Base-by-base conservation (phyloP, 768 basidiomycete species). In the Clitopilus passeckerianus region DNA sequence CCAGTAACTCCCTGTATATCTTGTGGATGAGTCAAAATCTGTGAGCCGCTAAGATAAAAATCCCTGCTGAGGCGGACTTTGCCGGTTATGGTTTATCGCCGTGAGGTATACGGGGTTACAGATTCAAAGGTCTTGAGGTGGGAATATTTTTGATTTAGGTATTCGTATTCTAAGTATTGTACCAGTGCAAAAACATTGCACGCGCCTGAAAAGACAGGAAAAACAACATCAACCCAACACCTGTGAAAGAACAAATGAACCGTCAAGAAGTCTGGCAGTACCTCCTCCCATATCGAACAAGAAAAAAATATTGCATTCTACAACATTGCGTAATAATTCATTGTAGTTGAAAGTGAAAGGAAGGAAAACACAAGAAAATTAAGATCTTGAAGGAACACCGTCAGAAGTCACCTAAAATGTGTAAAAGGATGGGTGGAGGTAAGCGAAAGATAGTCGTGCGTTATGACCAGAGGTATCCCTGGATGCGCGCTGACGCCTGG, bases 51-150 rank as follows among this genome's bases (percentile, higher is more conserved):
- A 34, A 50, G 35, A 54, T 58, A 46, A 58, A 56, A 53, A 9
- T 24, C 22, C 33, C 54, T 59, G 60, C 56, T 53, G 33, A 46
- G 52, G 57, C 65, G 64, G 66, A 58, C 54, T 59, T 65, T 66
- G 62, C 66, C 66, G 65, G 50, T 52, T 30, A 52, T 46, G 14
- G 15, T 43, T 57, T 52, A 34, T 41, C 53, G 30, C 34, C 34
- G 18, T 43, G 30, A 20, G 7, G 20, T 22, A 33, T 54, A 34
- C 15, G 34, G 34, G 15, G 34, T 7, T 35, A 35, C 7, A 7
- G 15, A 35, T 35, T 15, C n/a, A n/a, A n/a, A n/a, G n/a, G n/a
- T n/a, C n/a, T n/a, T 30, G 4, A 30, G 27, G 27, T 30, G 27
- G 27, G 27, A 30, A 30, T 30, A 7, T 3, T 30, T 30, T 30